Evolutionary conservation across 345 rosid genomes (phyloP).

Genomic region (Angophora floribunda): DNA sequence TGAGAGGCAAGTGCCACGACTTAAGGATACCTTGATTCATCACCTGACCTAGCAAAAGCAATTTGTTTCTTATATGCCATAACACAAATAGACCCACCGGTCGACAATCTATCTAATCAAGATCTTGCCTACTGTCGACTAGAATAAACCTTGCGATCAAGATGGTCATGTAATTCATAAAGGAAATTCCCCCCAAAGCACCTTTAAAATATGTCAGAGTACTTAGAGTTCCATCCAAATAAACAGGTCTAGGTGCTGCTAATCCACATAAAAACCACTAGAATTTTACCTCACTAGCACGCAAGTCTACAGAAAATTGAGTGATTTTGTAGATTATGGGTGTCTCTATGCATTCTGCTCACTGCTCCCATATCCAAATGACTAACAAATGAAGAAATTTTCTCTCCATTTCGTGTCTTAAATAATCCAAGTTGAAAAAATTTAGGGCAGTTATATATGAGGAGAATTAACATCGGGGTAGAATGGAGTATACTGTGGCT

Average conservation of each 20-base stretch:
- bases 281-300: not conserved
- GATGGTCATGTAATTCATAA: not conserved
- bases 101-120: not conserved
- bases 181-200: not conserved
- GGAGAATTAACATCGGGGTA: not conserved
- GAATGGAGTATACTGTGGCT: not conserved
- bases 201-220: not conserved
- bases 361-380: not conserved
- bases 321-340: not conserved
- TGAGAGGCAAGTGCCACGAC: not conserved
- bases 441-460: not conserved
- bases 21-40: not conserved
- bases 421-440: not conserved
- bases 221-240: not conserved
- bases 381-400: not conserved
- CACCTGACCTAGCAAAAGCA: not conserved
- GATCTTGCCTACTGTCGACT: not conserved
- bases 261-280: not conserved
- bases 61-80: not conserved
- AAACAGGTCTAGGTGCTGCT: not conserved
- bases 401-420: not conserved
- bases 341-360: not conserved
- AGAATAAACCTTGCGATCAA: not conserved
- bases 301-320: not conserved
- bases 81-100: not conserved